Percentiles rank a stretch among this genome's conserved stretches.
Evolutionary conservation across 495 filamentous ascomycete species (phyloP).

Genomic region (Talaromyces adpressus): DNA sequence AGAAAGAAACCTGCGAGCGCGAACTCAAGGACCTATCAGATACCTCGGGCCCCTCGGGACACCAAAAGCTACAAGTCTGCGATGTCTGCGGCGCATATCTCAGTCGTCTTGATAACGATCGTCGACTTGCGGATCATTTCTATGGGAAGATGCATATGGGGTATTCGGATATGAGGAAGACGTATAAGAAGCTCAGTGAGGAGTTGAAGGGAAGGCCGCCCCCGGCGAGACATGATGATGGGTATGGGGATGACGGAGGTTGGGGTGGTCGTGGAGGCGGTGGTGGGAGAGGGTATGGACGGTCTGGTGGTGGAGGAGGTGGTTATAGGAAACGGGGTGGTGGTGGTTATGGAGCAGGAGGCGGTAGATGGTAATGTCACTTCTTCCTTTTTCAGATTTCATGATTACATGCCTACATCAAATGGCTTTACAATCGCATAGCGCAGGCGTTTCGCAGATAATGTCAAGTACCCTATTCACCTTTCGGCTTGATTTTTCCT

Average conservation of each 20-base stretch:
- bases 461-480: slow-evolving; percentile 14
- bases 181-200: slow-evolving; percentile 74
- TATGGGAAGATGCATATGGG: slow-evolving; percentile 99
- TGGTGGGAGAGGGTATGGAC: slow-evolving; percentile 37
- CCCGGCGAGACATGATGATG: slow-evolving; percentile 46
- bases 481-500: slow-evolving; percentile 10
- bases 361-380: slow-evolving; percentile 6
- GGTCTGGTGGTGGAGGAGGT: slow-evolving; percentile 27
- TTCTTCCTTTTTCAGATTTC: background rate
- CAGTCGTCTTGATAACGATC: slow-evolving; percentile 84
- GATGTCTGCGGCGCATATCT: slow-evolving; percentile 97
- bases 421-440: slow-evolving; percentile 31
- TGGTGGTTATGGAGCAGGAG: slow-evolving; percentile 23
- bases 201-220: slow-evolving; percentile 70
- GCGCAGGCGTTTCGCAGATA: slow-evolving; percentile 35
- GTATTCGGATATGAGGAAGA: slow-evolving; percentile 95
- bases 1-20: slow-evolving; percentile 77
- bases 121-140: slow-evolving; percentile 91
- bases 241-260: slow-evolving; percentile 38
- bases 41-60: slow-evolving; percentile 82
- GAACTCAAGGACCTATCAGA: slow-evolving; percentile 90
- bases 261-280: slow-evolving; percentile 44
- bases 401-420: slow-evolving; percentile 11
- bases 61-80: slow-evolving; percentile 97
- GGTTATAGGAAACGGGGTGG: slow-evolving; percentile 37